Evolutionary conservation across 805 yeast species (phyloP).

Genomic region (Kluyveromyces wickerhamii): DNA sequence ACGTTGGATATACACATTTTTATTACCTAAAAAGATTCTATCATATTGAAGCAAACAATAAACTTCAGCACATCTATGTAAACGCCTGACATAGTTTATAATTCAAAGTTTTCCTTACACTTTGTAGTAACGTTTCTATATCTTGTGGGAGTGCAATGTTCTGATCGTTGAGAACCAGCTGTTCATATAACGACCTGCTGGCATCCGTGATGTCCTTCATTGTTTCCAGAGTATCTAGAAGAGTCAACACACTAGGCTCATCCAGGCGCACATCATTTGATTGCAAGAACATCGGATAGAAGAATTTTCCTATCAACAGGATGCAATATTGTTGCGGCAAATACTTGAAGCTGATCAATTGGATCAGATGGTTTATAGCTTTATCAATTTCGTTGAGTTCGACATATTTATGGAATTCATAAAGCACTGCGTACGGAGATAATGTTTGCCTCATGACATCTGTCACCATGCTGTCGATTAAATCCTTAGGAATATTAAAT

Average conservation of each 20-base stretch:
- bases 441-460: slow-evolving; percentile 60
- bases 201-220: slow-evolving; percentile 3
- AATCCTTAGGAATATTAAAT: slow-evolving; percentile 19
- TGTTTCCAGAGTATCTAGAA: slow-evolving; percentile 20
- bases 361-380: slow-evolving; percentile 17
- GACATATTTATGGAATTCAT: slow-evolving; percentile 37
- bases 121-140: slow-evolving; percentile 12
- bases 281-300: slow-evolving; percentile 21
- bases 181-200: slow-evolving; percentile 8
- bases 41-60: too few species aligned
- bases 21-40: too few species aligned
- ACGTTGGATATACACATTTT: too few species aligned
- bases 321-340: slow-evolving; percentile 24
- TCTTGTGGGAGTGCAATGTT: slow-evolving; percentile 10
- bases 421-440: slow-evolving; percentile 62
- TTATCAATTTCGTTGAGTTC: slow-evolving; percentile 19
- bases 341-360: slow-evolving; percentile 22
- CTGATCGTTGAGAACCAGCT: slow-evolving; percentile 1
- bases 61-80: slow-evolving; percentile 13
- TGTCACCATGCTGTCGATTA: slow-evolving; percentile 32
- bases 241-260: slow-evolving; percentile 17
- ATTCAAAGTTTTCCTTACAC: slow-evolving; percentile 18
- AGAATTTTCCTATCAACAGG: slow-evolving; percentile 19
- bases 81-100: slow-evolving; percentile 27
- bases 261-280: slow-evolving; percentile 13